Base-by-base conservation (phyloP, 495 filamentous ascomycete species). In the Chaetomidium leptoderma region DNA sequence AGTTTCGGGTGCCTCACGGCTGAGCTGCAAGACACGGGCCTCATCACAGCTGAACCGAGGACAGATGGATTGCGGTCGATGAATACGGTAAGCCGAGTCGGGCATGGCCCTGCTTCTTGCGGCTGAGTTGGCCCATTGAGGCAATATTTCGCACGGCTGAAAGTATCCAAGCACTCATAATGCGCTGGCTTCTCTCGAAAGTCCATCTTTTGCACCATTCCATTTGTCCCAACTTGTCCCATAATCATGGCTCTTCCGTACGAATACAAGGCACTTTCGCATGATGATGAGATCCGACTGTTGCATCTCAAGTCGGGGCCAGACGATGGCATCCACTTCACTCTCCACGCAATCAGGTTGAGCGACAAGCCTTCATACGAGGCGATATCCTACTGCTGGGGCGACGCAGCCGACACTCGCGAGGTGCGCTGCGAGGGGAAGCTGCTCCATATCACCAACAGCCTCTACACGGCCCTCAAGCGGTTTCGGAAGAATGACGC, bases 341-440 rank as follows among this genome's bases (percentile, higher is more conserved):
- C 60, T 14, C 57, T 65, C 19, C 42, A 39, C 14, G n/a, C 39
- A n/a, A 53, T 45, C 5, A 42, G 44, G 6, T 48, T 66, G 13
- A 50, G 59, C 35, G 29, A 49, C 11, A 37, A 46, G 1, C 57
- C 58, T 9, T 43, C 59, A 19, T 74, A 70, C 44, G 70, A 73
- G 46, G 66, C 71, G 10, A 58, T 75, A n/a, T 75, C 72, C 7
- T 75, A 75, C 61, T 63, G 58, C 48, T 75, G 72, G 71, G 72
- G 72, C 4, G 57, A 67, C 36, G 32, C 60, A 5, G 49, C 35
- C 6, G 55, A 63, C 14, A 47, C 24, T 4, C 35, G 27, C 6
- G 40, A 29, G 1, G 67, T 74, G 19, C 42, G 30, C 13, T 63
- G 72, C 51, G 60, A 74, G 17, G 64, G 53, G 1, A 27, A 55